phyloP scores from a whole-genome alignment of 2,329 filamentous ascomycete species.

The Colletotrichum endophyticum region DNA sequence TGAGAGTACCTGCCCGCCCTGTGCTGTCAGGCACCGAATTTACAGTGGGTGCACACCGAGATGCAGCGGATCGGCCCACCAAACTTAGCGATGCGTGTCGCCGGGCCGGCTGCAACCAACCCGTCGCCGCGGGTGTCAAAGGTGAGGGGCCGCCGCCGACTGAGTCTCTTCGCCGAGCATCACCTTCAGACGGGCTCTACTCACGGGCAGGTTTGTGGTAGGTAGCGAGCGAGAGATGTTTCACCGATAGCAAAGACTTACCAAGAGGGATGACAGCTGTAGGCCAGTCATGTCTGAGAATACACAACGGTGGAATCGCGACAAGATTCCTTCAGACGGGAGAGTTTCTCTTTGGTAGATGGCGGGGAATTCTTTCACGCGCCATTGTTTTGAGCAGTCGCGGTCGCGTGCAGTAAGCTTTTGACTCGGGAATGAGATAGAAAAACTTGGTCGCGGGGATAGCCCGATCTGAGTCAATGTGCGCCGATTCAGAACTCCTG shows the following conservation, averaged over 20 bases:
- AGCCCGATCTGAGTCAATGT: background rate
- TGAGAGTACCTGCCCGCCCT: background rate
- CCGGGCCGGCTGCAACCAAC: background rate
- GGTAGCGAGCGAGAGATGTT: no score
- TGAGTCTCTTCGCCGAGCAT: background rate
- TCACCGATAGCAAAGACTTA: background rate
- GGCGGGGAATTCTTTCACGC: background rate
- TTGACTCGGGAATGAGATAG: background rate
- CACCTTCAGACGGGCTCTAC: background rate
- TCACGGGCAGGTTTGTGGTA: background rate
- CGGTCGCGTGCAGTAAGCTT: background rate
- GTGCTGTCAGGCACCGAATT: background rate
- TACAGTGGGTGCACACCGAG: background rate
- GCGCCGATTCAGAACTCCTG: background rate
- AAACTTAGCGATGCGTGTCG: background rate
- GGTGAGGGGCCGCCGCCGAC: background rate
- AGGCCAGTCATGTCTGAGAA: background rate
- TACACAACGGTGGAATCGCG: background rate
- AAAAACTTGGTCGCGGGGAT: background rate
- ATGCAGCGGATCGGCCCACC: conserved; percentile 1
- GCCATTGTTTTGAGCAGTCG: background rate
- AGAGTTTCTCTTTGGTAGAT: background rate
- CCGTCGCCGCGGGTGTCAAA: background rate
- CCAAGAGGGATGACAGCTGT: background rate
- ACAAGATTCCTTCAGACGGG: background rate